These are phyloP conservation scores for Stramenopiles sp. DNA, from an alignment of 352 stramenopile species.

Conservation along the genomic window DNA sequence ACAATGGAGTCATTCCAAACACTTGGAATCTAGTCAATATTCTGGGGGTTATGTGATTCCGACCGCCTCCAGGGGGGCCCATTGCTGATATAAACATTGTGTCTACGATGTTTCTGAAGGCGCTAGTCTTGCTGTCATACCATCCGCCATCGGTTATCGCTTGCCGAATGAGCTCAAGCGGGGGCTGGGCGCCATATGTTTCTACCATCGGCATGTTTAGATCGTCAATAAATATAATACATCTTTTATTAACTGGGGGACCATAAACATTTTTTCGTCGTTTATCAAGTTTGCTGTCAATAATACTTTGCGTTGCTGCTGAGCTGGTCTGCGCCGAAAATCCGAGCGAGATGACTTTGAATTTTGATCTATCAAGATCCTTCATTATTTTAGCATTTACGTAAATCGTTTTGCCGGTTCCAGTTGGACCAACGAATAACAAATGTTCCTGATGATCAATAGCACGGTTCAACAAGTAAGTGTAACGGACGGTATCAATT, in stretches of 20 bases:
- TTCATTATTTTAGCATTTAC: conserved; percentile 54
- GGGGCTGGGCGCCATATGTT: conserved; percentile 71
- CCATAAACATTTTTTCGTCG: conserved; percentile 67
- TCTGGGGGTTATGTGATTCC: conserved; percentile 66
- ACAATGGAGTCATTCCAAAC: conserved; percentile 58
- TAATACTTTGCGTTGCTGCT: conserved; percentile 83
- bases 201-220: conserved; percentile 86
- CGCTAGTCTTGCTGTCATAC: conserved; percentile 80
- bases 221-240: conserved; percentile 72
- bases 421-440: conserved; percentile 69
- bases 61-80: conserved; percentile 62
- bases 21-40: conserved; percentile 74
- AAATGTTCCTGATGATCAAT: conserved; percentile 50
- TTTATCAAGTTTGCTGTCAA: conserved; percentile 81
- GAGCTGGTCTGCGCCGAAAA: conserved; percentile 77
- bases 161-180: conserved; percentile 69
- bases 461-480: conserved; percentile 51
- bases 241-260: conserved; percentile 47
- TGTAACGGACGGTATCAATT: conserved; percentile 67
- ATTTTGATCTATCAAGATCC: conserved; percentile 51
- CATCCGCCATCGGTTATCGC: conserved; percentile 64
- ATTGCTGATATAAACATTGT: conserved; percentile 66
- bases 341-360: conserved; percentile 58
- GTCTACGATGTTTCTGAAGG: conserved; percentile 66
- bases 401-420: conserved; percentile 73